A percentile compares a stretch with the other conserved stretches of the same genome.
phyloP scores from a whole-genome alignment of 2,329 filamentous ascomycete genomes.

The Fusarium odoratissimum region DNA sequence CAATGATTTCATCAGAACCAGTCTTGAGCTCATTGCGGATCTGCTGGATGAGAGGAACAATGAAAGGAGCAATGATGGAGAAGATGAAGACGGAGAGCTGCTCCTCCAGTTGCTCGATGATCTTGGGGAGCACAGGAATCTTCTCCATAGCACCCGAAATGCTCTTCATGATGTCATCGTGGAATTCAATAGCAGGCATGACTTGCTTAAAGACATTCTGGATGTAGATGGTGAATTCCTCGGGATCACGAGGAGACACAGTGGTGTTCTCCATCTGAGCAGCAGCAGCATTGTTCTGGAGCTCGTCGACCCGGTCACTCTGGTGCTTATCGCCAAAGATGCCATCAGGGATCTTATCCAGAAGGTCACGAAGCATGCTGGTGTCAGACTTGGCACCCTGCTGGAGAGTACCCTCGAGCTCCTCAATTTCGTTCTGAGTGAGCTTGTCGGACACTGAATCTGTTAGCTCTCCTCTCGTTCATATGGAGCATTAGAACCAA shows the following conservation, averaged over 20 bases:
- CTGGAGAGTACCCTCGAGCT: conserved; percentile 85
- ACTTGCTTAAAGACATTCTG: conserved; percentile 80
- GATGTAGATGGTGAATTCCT: conserved; percentile 85
- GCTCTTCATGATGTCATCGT: conserved; percentile 85
- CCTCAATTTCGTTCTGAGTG: conserved; percentile 89
- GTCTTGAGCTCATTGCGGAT: conserved; percentile 88
- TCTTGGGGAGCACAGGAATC: conserved; percentile 84
- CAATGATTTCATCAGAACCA: conserved; percentile 87
- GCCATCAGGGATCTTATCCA: conserved; percentile 84
- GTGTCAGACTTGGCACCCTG: conserved; percentile 72
- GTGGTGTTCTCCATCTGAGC: conserved; percentile 80
- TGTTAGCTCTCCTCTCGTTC: conserved; percentile 23
- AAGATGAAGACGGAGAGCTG: conserved; percentile 92
- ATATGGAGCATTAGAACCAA: conserved; percentile 42
- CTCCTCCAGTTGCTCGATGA: conserved; percentile 88
- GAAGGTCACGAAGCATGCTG: conserved; percentile 80
- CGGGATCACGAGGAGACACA: conserved; percentile 82
- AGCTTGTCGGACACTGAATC: conserved; percentile 83
- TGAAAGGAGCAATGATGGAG: conserved; percentile 87
- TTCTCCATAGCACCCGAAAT: conserved; percentile 84
- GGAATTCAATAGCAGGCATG: conserved; percentile 90
- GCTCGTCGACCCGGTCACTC: conserved; percentile 79
- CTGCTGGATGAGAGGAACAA: conserved; percentile 86
- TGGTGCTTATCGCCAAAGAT: conserved; percentile 82
- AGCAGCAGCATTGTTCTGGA: conserved; percentile 79